Conservation (phyloP, 441 rosid genomes). For the Lagerstroemia fauriei region DNA sequence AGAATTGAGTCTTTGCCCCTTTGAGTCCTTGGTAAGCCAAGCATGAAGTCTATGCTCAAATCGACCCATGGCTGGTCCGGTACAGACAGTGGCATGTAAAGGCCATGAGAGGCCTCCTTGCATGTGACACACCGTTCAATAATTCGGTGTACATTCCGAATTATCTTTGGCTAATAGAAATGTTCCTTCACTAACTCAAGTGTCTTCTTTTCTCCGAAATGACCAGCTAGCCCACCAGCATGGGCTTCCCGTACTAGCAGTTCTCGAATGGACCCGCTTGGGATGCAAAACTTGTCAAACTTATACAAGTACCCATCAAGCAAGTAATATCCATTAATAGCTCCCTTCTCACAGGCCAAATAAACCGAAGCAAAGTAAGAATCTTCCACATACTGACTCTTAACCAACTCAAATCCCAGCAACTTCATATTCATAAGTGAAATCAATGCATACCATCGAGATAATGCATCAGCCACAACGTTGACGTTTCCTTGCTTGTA, state of each 20-base stretch:
- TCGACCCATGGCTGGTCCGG: neutral
- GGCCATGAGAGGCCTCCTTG: neutral
- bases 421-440: neutral
- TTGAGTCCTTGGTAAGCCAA: neutral
- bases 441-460: neutral
- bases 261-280: neutral
- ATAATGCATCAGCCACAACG: conserved; percentile 9
- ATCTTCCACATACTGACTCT: neutral
- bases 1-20: conserved; percentile 3
- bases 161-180: conserved; percentile 1
- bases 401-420: neutral
- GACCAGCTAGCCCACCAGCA: neutral
- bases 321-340: neutral
- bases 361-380: neutral
- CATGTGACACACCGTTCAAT: neutral
- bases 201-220: conserved; percentile 7
- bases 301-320: neutral
- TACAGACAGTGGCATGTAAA: neutral
- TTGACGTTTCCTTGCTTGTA: neutral
- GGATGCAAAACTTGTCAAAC: neutral
- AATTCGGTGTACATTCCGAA: neutral
- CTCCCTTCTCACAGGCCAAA: neutral
- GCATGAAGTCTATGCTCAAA: conserved; percentile 11
- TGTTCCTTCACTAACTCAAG: neutral
- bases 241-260: neutral